Evolutionary conservation across 371 early-diverging fungal species (phyloP).

Genomic region (Zychaea mexicana): DNA sequence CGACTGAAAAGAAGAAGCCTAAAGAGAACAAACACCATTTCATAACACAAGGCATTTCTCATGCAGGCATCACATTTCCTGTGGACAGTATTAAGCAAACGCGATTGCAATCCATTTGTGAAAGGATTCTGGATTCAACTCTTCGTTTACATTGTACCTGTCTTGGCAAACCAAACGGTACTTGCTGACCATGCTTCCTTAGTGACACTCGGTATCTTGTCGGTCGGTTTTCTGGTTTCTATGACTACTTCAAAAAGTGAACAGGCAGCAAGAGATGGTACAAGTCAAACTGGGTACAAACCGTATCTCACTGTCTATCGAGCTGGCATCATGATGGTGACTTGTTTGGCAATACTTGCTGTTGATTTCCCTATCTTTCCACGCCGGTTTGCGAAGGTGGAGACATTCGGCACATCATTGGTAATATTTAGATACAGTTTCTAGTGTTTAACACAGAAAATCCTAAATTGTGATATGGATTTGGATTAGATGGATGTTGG

Average conservation of each 20-base stretch:
- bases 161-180: slow-evolving; percentile 28
- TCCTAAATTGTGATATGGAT: not conserved
- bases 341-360: slow-evolving; percentile 86
- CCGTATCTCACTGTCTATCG: slow-evolving; percentile 73
- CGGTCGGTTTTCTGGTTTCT: not conserved
- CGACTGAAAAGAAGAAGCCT: too few species aligned
- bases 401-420: slow-evolving; percentile 90
- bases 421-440: slow-evolving; percentile 42
- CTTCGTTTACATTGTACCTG: slow-evolving; percentile 34
- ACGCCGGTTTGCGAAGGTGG: slow-evolving; percentile 89
- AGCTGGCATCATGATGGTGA: slow-evolving; percentile 77
- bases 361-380: slow-evolving; percentile 97
- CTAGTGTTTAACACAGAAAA: too few species aligned
- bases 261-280: slow-evolving; percentile 11
- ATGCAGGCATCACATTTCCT: slow-evolving; percentile 35
- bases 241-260: slow-evolving; percentile 11
- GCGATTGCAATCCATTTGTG: slow-evolving; percentile 3
- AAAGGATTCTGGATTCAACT: slow-evolving; percentile 30
- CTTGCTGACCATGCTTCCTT: slow-evolving; percentile 34
- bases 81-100: slow-evolving; percentile 24
- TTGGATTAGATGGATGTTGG: slow-evolving; percentile 96
- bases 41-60: not conserved
- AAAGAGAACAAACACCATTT: not conserved
- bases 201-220: slow-evolving; percentile 29
- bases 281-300: slow-evolving; percentile 18